Evolutionary conservation across 179 eudicot species (phyloP).

Genomic region (Kewa caespitosa): DNA sequence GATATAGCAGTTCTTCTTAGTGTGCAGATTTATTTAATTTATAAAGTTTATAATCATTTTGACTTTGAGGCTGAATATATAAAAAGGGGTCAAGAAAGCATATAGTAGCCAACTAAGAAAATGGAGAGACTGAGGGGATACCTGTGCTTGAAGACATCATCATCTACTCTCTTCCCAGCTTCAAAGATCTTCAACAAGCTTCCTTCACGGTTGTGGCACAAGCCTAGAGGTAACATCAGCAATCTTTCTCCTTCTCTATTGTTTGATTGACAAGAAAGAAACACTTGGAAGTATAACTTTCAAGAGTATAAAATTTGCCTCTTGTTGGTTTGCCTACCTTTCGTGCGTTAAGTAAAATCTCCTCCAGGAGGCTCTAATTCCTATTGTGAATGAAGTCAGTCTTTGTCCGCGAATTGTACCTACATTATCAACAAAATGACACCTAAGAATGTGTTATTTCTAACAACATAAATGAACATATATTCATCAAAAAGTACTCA

Average conservation of each 20-base stretch:
- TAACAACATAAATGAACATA: not conserved
- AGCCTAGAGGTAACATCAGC: conserved; percentile 27
- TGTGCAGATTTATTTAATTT: not conserved
- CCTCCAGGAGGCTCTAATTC: too few species aligned
- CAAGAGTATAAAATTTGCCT: too few species aligned
- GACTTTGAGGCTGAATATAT: conserved; percentile 14
- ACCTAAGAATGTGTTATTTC: conserved; percentile 11
- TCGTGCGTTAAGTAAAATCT: too few species aligned
- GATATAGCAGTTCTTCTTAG: not conserved
- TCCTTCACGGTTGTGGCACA: conserved; percentile 26
- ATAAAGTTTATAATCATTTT: conserved; percentile 11
- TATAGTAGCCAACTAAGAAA: not conserved
- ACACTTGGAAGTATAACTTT: too few species aligned
- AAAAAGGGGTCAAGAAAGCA: conserved; percentile 27
- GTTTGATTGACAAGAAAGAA: too few species aligned
- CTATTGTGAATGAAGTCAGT: too few species aligned
- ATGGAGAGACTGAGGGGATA: conserved; percentile 32
- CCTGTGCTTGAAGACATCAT: conserved; percentile 28
- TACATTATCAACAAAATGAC: too few species aligned
- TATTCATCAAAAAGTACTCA: not conserved
- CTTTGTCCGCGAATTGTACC: not conserved
- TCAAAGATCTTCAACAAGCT: conserved; percentile 23
- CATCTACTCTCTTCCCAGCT: conserved; percentile 20
- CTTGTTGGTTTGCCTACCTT: too few species aligned
- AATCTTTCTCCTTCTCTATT: not conserved